Evolutionary conservation across 148 eudicot species (phyloP).

Genomic region (Pouteria glomerata): DNA sequence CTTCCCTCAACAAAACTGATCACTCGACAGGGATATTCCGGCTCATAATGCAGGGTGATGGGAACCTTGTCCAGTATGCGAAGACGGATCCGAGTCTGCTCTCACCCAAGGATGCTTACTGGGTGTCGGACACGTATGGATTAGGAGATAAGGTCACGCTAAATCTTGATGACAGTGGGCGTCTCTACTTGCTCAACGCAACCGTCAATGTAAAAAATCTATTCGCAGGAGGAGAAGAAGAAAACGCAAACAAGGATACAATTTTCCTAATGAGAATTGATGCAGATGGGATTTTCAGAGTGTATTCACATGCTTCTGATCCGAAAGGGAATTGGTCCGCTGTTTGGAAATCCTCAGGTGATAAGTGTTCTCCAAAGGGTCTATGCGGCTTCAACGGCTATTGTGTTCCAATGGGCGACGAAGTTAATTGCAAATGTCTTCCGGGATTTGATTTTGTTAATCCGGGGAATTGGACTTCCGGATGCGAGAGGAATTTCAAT

Average conservation of each 20-base stretch:
- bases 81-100: background rate
- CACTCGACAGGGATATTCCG: slow-evolving; percentile 6
- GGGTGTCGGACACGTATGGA: background rate
- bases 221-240: background rate
- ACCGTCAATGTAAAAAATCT: background rate
- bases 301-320: slow-evolving; percentile 10
- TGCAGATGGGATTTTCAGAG: slow-evolving; percentile 17
- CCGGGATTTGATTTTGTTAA: slow-evolving; percentile 1
- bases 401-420: background rate
- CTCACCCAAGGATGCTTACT: slow-evolving; percentile 8
- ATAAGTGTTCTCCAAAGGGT: background rate
- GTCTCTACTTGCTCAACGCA: slow-evolving; percentile 13
- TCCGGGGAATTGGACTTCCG: background rate
- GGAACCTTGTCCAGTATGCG: slow-evolving; percentile 21
- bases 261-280: slow-evolving; percentile 7
- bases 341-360: background rate
- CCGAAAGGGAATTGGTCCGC: background rate
- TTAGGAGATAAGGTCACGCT: background rate
- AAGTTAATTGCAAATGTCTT: slow-evolving; percentile 1
- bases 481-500: background rate
- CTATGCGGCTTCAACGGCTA: slow-evolving; percentile 10
- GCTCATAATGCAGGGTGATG: slow-evolving; percentile 25
- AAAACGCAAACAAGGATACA: background rate
- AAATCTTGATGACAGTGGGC: background rate
- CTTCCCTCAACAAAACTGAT: slow-evolving; percentile 4